phyloP scores from a whole-genome alignment of 2,329 filamentous ascomycete genomes.

The Penicillium decumbens region DNA sequence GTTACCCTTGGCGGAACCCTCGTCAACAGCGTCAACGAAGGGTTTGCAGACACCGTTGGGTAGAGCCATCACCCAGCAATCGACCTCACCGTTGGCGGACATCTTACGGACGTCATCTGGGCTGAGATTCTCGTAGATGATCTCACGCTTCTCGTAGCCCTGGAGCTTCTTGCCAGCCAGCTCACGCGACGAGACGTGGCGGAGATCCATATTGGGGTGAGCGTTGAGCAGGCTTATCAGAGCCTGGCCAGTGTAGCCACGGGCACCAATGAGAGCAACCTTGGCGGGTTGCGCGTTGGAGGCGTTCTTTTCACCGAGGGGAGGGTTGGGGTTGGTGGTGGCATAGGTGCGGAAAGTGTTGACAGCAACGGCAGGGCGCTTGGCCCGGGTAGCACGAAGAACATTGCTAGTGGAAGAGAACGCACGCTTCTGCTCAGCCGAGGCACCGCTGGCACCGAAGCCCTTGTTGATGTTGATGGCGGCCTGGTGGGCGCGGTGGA shows the following conservation, averaged over 20 bases:
- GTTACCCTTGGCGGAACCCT: slow-evolving; percentile 62
- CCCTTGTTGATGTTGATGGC: slow-evolving; percentile 54
- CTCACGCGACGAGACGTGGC: slow-evolving; percentile 89
- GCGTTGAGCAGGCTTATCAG: slow-evolving; percentile 80
- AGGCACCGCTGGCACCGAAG: slow-evolving; percentile 45
- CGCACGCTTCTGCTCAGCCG: slow-evolving; percentile 57
- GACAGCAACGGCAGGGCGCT: slow-evolving; percentile 28
- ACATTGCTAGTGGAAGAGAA: slow-evolving; percentile 58
- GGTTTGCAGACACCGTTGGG: slow-evolving; percentile 94
- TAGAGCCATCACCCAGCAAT: slow-evolving; percentile 97
- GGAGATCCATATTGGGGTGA: slow-evolving; percentile 84
- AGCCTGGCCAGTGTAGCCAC: slow-evolving; percentile 90
- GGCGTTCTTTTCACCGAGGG: slow-evolving; percentile 80
- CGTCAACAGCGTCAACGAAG: slow-evolving; percentile 81
- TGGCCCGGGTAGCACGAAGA: slow-evolving; percentile 34
- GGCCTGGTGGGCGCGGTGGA: slow-evolving; percentile 70
- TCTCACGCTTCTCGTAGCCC: slow-evolving; percentile 85
- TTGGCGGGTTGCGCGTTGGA: slow-evolving; percentile 74
- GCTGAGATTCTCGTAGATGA: slow-evolving; percentile 85
- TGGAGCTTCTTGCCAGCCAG: slow-evolving; percentile 79
- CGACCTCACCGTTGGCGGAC: slow-evolving; percentile 77
- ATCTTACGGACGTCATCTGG: slow-evolving; percentile 82
- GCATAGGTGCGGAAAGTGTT: slow-evolving; percentile 39
- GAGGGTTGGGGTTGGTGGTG: slow-evolving; percentile 74
- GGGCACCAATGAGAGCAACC: slow-evolving; percentile 82